Base-by-base conservation (phyloP, 192 early-diverging fungal species). In the Helicostylum pulchrum region DNA sequence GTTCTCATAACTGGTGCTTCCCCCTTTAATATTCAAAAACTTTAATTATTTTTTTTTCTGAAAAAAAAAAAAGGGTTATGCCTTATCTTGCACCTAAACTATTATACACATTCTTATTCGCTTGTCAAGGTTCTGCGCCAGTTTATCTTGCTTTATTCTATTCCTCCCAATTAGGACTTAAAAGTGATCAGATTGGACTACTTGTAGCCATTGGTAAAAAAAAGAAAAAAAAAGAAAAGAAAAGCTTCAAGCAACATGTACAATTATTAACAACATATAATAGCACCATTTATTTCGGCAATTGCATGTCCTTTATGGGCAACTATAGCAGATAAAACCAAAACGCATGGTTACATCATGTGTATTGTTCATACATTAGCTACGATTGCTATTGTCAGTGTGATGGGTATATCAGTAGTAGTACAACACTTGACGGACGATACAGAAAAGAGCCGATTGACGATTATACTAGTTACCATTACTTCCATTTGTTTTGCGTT, bases 221-320 rank as follows among this genome's bases (percentile, higher is more conserved):
- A n/a, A 31, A 1, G 14, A 50, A 26, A 36, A 61, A 32, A 39
- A 14, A n/a, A 4, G 20, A 20, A 11, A 50, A n/a, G n/a, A 15
- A 26, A 14, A 17, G 0, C 21, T 44, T 5, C 43, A 26, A 26
- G 26, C 26, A 26, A 26, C 26, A 26, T 26, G n/a, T 26, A 26
- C 26, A 26, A 26, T 17, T 43, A 42, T 15, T 32, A 3, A 32
- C 19, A 46, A 45, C 12, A 55, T 60, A 26, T 20, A 5, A 15
- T 66, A 64, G 78, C 78, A n/a, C 78, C 78, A 0, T 79, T 79
- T 56, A 67, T 79, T 39, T 73, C 78, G 17, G 78, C 78, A 20
- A 52, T 79, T 19, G 75, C 74, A 6, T 79, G 78, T 72, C 78
- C 78, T 0, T 62, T 79, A 12, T 79, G 78, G 78, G 70, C 78